A percentile compares a stretch with the other conserved stretches of the same genome.
phyloP scores from a whole-genome alignment of 2,329 filamentous ascomycete genomes.

The Talaromyces funiculosus region DNA sequence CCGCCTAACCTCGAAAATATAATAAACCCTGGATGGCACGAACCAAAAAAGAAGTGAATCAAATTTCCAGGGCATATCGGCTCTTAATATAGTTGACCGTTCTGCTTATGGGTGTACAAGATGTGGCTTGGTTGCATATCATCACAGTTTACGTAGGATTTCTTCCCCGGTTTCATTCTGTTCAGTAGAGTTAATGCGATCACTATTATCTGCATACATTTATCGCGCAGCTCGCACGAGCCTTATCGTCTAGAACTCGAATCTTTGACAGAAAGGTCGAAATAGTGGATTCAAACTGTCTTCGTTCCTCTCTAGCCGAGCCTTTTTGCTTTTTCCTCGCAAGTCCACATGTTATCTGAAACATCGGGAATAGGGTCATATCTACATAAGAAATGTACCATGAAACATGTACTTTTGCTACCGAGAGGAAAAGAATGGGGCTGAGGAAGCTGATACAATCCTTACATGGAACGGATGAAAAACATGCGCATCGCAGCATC shows the following conservation, averaged over 20 bases:
- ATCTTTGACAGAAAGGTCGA: neutral
- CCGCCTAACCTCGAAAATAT: neutral
- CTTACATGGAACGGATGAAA: conserved; percentile 3
- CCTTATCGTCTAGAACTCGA: neutral
- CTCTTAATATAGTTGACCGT: neutral
- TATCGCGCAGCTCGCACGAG: neutral
- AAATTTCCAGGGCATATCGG: neutral
- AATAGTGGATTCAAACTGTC: neutral
- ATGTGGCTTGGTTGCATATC: conserved; percentile 5
- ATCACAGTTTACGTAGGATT: conserved; percentile 1
- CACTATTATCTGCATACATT: neutral
- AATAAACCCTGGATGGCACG: neutral
- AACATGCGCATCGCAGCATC: neutral
- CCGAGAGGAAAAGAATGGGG: conserved; percentile 3
- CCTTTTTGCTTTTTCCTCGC: neutral
- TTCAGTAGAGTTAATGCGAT: neutral
- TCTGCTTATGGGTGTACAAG: neutral
- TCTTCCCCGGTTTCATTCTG: neutral
- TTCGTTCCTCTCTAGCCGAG: conserved; percentile 3
- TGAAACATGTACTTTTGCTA: neutral
- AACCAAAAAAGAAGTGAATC: neutral
- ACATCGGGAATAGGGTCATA: neutral
- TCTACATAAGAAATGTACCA: neutral
- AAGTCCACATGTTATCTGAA: conserved; percentile 2
- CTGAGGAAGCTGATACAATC: conserved; percentile 6